Evolutionary conservation across 257 asterid species (phyloP), one percentile per base, ranked within the genome.

Genomic region (Nicotiana tabacum): DNA sequence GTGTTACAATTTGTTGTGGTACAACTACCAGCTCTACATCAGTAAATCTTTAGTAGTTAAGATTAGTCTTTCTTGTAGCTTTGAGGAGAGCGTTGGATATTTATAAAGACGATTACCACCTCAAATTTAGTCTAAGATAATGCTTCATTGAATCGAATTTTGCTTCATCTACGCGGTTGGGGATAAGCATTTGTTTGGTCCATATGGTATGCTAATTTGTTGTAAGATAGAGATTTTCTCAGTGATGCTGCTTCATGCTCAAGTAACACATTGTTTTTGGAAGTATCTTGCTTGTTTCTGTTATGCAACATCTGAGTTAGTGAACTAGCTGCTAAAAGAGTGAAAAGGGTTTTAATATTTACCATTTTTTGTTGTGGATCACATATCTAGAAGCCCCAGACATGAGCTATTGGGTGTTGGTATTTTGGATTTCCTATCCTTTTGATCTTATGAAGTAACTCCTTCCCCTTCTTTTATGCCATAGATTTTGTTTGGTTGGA

Each of bases 401-500:
- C 62, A 76, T 76, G 64, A 76, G 37, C 27, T 76, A 51, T 27
- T 76, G 64, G 2, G 27, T 51, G 29, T 27, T 51, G 62, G 29
- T 74, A 74, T 48, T 39, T 43, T 12, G 51, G 12, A 43, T 43
- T 53, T 74, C 62, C 80, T 74, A 7, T 85, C 30, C 66, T 62
- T 78, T 76, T 77, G 53, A 56, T 81, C 77, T 61, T 58, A 30
- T 74, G 21, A 72, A 77, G 58, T 33, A 16, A 17, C 74, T 55
- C 78, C 55, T 62, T 81, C 35, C n/a, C 32, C 17, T 29, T 21
- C 55, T 79, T 33, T 70, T 55, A 77, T 83, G 69, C 48, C 17
- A 5, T 51, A 6, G 32, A 27, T 39, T 21, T 70, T 72, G 76
- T 82, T 72, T 68, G 21, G 39, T 66, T 78, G 29, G 33, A 27